These are phyloP conservation scores for Fusarium sp. DNA, from an alignment of 2,329 filamentous ascomycete genomes.

Conservation along the genomic window DNA sequence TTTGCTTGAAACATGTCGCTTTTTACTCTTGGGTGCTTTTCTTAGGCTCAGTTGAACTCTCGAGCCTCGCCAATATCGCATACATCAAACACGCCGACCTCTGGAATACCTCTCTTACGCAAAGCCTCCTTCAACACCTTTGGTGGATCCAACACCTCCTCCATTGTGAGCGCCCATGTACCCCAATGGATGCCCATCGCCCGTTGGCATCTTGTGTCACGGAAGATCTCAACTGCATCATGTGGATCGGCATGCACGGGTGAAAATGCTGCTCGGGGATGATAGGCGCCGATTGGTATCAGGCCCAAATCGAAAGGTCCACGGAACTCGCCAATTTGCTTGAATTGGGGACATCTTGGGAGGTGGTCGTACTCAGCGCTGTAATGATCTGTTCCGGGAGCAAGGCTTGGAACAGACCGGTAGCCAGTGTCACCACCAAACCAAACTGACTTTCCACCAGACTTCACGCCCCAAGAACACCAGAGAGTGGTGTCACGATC, in stretches of 20 bases:
- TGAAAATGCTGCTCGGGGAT: constrained; percentile 77
- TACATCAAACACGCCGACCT: constrained; percentile 81
- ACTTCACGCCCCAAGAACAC: constrained; percentile 85
- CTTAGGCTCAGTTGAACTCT: constrained; percentile 66
- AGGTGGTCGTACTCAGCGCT: constrained; percentile 71
- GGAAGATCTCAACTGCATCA: constrained; percentile 90
- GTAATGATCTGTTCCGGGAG: constrained; percentile 75
- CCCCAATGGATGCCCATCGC: constrained; percentile 96
- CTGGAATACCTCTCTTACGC: constrained; percentile 71
- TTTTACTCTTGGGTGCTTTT: neutral
- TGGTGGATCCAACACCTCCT: constrained; percentile 88
- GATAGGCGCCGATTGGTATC: constrained; percentile 93
- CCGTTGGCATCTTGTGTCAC: constrained; percentile 79
- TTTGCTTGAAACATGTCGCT: constrained; percentile 14
- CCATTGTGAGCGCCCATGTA: constrained; percentile 85
- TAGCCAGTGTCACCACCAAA: constrained; percentile 95
- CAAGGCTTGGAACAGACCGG: constrained; percentile 75
- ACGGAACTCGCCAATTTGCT: constrained; percentile 79
- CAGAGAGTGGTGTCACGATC: constrained; percentile 84
- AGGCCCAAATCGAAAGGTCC: constrained; percentile 92
- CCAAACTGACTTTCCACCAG: constrained; percentile 81
- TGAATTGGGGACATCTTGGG: constrained; percentile 85
- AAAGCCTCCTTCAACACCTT: constrained; percentile 77
- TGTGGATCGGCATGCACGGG: constrained; percentile 87
- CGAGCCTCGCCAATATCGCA: constrained; percentile 87